Conservation (phyloP, 208 protist genomes). For the Ichthyophonus hoferi region DNA sequence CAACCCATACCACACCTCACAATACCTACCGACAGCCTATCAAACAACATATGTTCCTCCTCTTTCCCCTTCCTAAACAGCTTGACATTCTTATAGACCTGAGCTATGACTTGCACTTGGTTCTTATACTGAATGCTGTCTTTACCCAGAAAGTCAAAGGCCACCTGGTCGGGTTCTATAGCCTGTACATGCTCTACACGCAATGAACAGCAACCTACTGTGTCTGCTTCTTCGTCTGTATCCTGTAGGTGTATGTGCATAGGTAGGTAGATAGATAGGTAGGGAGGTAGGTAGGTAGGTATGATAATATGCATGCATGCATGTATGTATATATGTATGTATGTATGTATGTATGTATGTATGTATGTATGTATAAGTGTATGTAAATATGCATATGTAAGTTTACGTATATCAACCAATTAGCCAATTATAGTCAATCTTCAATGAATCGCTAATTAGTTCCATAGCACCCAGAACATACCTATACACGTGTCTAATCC, state of each 20-base stretch:
- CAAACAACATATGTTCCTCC: conserved; percentile 81
- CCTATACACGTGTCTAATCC: too few relatives aligned
- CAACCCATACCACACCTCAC: too few relatives aligned
- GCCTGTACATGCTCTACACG: conserved; percentile 87
- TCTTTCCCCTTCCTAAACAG: conserved; percentile 73
- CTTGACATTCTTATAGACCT: conserved; percentile 82
- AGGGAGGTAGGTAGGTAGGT: too few relatives aligned
- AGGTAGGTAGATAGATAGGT: too few relatives aligned
- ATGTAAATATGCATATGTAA: background rate
- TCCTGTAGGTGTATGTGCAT: too few relatives aligned
- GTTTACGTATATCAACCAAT: conserved; percentile 45
- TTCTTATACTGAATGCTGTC: conserved; percentile 90
- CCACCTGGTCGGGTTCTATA: conserved; percentile 22
- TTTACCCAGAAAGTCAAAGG: conserved; percentile 97
- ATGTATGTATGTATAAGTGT: too few relatives aligned
- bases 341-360: background rate
- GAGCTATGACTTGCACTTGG: conserved; percentile 73
- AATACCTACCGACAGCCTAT: conserved; percentile 72
- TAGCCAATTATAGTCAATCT: too few relatives aligned
- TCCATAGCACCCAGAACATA: too few relatives aligned
- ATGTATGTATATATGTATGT: too few relatives aligned
- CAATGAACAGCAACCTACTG: conserved; percentile 94
- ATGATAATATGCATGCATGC: too few relatives aligned
- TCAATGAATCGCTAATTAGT: too few relatives aligned
- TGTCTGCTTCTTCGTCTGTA: conserved; percentile 50